These are phyloP conservation scores for Xylariaceae sp. DNA, from an alignment of 2,329 filamentous ascomycete genomes.

Conservation along the genomic window DNA sequence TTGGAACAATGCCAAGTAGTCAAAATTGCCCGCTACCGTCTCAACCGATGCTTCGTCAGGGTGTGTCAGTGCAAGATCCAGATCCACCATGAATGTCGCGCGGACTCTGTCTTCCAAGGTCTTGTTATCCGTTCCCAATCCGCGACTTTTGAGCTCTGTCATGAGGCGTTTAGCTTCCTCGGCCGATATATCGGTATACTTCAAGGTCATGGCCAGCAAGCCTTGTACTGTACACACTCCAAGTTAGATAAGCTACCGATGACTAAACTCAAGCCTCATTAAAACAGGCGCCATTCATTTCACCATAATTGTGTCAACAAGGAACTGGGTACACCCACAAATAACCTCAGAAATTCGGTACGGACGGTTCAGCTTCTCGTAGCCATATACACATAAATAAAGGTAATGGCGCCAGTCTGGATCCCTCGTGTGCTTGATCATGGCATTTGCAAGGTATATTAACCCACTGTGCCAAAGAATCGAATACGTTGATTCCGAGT, in stretches of 20 bases:
- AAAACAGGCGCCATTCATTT: too few species aligned
- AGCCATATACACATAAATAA: conserved; percentile 36
- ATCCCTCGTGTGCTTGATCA: conserved; percentile 29
- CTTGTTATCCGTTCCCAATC: conserved; percentile 15
- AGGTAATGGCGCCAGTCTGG: conserved; percentile 35
- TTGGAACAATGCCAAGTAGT: conserved; percentile 32
- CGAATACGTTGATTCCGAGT: conserved; percentile 32
- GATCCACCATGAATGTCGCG: conserved; percentile 36
- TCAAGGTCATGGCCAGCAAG: conserved; percentile 35
- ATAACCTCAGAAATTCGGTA: conserved; percentile 36
- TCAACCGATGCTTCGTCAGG: conserved; percentile 33
- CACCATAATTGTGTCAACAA: too few species aligned
- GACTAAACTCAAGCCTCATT: too few species aligned
- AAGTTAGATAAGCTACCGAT: too few species aligned
- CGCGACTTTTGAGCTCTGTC: conserved; percentile 26
- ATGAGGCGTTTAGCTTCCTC: conserved; percentile 30
- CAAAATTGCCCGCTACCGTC: conserved; percentile 32
- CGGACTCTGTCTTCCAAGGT: conserved; percentile 26
- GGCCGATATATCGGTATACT: conserved; percentile 30
- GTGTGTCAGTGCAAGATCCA: conserved; percentile 34
- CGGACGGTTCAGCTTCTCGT: conserved; percentile 32
- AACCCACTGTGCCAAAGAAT: conserved; percentile 40
- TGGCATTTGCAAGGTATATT: conserved; percentile 37
- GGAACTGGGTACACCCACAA: too few species aligned
- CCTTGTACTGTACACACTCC: too few species aligned